Evolutionary conservation across 75 land plant species (phyloP).

Genomic region (Picea glauca): DNA sequence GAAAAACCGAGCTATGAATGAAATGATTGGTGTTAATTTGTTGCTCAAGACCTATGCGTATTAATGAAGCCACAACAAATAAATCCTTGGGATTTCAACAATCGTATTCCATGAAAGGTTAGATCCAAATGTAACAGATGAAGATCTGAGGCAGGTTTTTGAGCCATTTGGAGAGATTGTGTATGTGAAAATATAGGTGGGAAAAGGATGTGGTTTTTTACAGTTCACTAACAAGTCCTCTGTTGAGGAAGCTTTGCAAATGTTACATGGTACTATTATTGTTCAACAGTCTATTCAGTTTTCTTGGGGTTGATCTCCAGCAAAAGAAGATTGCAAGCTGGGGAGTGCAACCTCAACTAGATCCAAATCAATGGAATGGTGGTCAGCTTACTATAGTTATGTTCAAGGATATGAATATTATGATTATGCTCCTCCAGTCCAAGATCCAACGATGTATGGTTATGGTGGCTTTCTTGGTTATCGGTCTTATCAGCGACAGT

Average conservation of each 20-base stretch:
- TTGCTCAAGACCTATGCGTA: too few relatives aligned
- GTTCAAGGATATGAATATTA: too few relatives aligned
- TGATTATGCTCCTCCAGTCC: too few relatives aligned
- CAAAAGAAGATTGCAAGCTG: constrained; percentile 60
- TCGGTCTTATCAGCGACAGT: constrained; percentile 54
- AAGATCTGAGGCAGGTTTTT: constrained; percentile 67
- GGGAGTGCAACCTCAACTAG: constrained; percentile 49
- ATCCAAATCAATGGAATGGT: constrained; percentile 51
- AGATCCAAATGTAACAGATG: constrained; percentile 74
- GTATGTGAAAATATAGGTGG: constrained; percentile 86
- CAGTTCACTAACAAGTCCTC: constrained; percentile 73
- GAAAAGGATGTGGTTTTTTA: constrained; percentile 93
- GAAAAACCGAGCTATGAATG: too few relatives aligned
- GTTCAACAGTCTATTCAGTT: constrained; percentile 73
- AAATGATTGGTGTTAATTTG: too few relatives aligned
- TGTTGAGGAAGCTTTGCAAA: constrained; percentile 74
- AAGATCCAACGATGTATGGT: too few relatives aligned
- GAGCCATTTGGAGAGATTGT: constrained; percentile 72
- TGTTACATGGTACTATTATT: constrained; percentile 63
- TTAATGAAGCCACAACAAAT: too few relatives aligned
- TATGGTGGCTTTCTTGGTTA: constrained; percentile 37
- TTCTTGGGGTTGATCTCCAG: constrained; percentile 87
- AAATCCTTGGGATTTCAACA: too few relatives aligned
- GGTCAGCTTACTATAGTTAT: not conserved
- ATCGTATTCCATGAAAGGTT: constrained; percentile 2